phyloP scores from a whole-genome alignment of 305 asterid species.

The Solanum aculeatissimum region DNA sequence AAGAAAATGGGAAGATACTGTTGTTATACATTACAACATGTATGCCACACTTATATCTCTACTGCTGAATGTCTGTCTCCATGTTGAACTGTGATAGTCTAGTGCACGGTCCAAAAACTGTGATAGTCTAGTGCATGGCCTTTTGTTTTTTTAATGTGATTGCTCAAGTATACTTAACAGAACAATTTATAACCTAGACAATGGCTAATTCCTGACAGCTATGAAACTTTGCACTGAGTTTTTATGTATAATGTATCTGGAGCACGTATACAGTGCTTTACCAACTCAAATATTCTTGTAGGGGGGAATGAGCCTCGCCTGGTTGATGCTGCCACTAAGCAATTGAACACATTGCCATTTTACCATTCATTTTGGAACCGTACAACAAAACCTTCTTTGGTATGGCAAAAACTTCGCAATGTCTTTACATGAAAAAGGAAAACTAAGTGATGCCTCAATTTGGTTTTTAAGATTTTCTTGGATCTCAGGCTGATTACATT shows the following conservation, averaged over 20 bases:
- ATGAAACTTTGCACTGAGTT: not conserved
- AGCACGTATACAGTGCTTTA: not conserved
- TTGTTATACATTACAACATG: not conserved
- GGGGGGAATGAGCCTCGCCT: constrained; percentile 94
- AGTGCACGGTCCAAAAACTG: not conserved
- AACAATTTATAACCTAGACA: not conserved
- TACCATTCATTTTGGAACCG: constrained; percentile 98
- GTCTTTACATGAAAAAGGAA: not conserved
- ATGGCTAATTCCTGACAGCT: not conserved
- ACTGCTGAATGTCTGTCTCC: not conserved
- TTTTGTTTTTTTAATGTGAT: not conserved
- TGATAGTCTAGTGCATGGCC: not conserved
- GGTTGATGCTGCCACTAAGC: constrained; percentile 73
- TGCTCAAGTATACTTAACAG: not conserved
- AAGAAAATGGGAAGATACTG: not conserved
- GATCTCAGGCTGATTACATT: not conserved
- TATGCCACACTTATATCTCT: not conserved
- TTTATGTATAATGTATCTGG: not conserved
- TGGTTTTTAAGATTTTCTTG: not conserved
- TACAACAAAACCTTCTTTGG: constrained; percentile 93
- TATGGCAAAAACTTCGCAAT: constrained; percentile 8
- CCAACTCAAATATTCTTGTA: constrained; percentile 7
- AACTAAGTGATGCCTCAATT: not conserved
- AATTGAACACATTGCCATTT: constrained; percentile 80
- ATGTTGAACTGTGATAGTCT: not conserved